Percentiles rank a stretch among this genome's conserved stretches.
Evolutionary conservation across 2,329 filamentous ascomycete species (phyloP).

Genomic region (Diaporthe sp.): DNA sequence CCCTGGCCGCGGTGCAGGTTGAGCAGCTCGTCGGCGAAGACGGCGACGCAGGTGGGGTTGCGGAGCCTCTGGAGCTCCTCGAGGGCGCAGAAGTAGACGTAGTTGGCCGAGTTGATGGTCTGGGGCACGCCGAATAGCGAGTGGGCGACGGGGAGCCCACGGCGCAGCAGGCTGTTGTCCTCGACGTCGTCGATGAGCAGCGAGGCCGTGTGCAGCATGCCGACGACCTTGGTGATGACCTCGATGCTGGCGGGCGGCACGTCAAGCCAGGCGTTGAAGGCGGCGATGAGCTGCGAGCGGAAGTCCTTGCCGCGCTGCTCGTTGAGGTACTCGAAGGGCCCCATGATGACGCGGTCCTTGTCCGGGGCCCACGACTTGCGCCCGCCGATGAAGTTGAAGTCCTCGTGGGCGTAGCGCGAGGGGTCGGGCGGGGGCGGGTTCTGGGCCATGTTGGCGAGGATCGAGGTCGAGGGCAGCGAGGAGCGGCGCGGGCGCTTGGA

Average conservation of each 20-base stretch:
- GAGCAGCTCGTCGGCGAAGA: conserved; percentile 86
- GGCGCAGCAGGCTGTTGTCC: conserved; percentile 75
- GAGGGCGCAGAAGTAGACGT: conserved; percentile 86
- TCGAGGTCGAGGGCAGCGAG: conserved; percentile 48
- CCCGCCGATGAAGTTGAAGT: conserved; percentile 64
- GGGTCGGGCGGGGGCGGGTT: conserved; percentile 61
- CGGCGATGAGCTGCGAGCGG: conserved; percentile 81
- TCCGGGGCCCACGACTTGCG: conserved; percentile 74
- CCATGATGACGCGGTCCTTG: conserved; percentile 83
- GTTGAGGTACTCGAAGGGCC: conserved; percentile 85
- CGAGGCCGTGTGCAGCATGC: conserved; percentile 88
- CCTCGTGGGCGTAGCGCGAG: conserved; percentile 66
- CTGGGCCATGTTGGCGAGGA: conserved; percentile 53
- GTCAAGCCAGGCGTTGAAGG: conserved; percentile 85
- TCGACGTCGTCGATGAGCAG: conserved; percentile 91
- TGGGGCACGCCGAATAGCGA: conserved; percentile 88
- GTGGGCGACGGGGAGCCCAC: conserved; percentile 86
- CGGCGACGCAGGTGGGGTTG: conserved; percentile 75
- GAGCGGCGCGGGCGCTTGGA: conserved; percentile 48
- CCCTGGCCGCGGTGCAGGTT: conserved; percentile 90
- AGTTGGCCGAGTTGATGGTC: conserved; percentile 92
- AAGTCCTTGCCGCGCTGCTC: conserved; percentile 88
- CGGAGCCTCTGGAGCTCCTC: conserved; percentile 79
- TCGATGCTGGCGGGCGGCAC: conserved; percentile 78
- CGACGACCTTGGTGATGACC: conserved; percentile 83